Evolutionary conservation across 352 stramenopile species (phyloP), one percentile per base, ranked within the genome.

Genomic region (Globisporangium viniferum): DNA sequence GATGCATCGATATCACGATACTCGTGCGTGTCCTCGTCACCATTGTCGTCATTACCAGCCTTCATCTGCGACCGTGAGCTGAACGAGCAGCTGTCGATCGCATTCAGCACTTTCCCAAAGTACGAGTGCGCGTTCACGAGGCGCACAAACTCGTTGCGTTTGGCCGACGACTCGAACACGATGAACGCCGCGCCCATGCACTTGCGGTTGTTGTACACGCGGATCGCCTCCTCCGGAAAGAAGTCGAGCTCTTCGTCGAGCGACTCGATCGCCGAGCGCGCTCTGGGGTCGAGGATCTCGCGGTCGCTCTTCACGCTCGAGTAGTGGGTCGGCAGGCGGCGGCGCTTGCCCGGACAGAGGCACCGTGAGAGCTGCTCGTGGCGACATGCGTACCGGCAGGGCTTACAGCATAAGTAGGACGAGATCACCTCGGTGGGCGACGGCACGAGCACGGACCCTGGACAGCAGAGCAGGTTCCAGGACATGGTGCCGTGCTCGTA

Each of bases 161-260:
- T 88, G 3, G 70, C 72, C 1, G 78, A 79, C 18, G 81, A 89
- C 62, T 88, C 77, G 64, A 94, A 94, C 29, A 89, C 81, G 9
- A 94, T 78, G 55, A 94, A 94, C 6, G 86, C 86, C 1, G 81
- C 81, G 4, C 86, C 86, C 53, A 82, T 78, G 59, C 86, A 91
- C 63, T 78, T 68, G 2, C 81, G 73, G 44, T 87, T 76, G 9
- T 70, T 66, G 69, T 92, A 94, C 41, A 90, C 68, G 6, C 81
- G 72, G 22, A 92, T 64, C 10, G 80, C 80, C 59, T 92, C 79
- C 70, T 90, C 84, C 0, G 84, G 84, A 44, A 90, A 89, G 39
- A 90, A 90, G 62, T 90, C 82, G 57, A 92, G 80, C 65, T 92
- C 75, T 56, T 92, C 82, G 9, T 79, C 73, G 5, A 92, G 70